Base-by-base conservation (phyloP, 108 stramenopile genomes). In the Skeletonema marinoi region DNA sequence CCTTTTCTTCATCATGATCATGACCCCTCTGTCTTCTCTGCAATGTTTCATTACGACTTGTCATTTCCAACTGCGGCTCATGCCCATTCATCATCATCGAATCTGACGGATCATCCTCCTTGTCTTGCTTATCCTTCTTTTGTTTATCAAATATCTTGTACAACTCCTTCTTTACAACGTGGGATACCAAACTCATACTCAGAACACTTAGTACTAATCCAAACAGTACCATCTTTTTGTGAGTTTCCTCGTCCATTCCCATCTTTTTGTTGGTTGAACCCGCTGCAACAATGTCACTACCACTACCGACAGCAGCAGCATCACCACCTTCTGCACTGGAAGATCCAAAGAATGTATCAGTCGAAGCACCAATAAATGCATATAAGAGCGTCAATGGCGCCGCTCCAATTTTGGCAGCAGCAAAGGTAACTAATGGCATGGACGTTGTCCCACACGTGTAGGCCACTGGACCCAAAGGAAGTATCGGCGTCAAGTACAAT, bases 401-500 rank as follows among this genome's bases (percentile, higher is more conserved):
- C 12, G 89, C 86, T 17, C 90, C 91, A 32, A 94, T 80, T 66
- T 94, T 94, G 60, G 93, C 93, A 3, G 81, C 60, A 4, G 85
- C 90, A 79, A 94, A 94, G 29, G 76, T 68, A 30, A 56, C 60
- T 16, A 92, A 60, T 17, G 78, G 78, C 91, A 94, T 94, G 25
- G 88, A 84, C 2, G 93, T 94, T 32, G 93, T 92, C 3, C 93
- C 93, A 51, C 87, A 88, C 90, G 91, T 87, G 71, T 94, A 94
- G 35, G 88, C 89, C 5, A 94, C 90, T 19, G 89, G 83, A 6
- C 93, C 91, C 6, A 94, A 56, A 33, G 93, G 93, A 56, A 92
- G 54, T 30, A 92, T 86, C 1, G 91, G 93, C 31, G 93, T 92
- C 60, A 95, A 48, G 46, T 95, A 92, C 29, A 95, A 78, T 78